Evolutionary conservation across 345 rosid genomes (phyloP), one percentile per base, ranked within the genome.

Genomic region (Combretum micranthum): DNA sequence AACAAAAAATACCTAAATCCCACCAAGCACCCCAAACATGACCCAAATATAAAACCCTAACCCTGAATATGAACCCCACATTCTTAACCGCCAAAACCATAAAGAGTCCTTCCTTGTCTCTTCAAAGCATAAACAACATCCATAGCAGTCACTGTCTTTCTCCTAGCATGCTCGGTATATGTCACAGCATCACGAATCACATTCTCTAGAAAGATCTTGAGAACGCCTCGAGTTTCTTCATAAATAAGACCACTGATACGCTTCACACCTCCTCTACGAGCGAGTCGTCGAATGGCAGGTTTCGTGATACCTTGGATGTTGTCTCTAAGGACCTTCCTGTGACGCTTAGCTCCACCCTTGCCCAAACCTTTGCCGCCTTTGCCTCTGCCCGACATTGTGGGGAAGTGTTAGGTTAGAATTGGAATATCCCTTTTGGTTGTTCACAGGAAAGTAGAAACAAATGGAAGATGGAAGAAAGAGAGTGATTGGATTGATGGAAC

Each of bases 71-170:
- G 22, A 26, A 23, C 15, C 18, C 11, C 53, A 46, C 45, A 13
- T 0, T 0, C 20, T 57, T 50, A 57, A 16, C 61, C 61, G 11
- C 61, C 61, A 42, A 57, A 57, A 12, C 61, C 61, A 20, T 57
- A 57, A 10, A 57, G 44, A 25, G 61, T 57, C 42, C 61, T 39
- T 3, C 61, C 61, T 50, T 57, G 61, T 22, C 61, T 23, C 52
- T 57, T 57, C 14, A 57, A 50, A 2, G 61, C 61, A 21, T 57
- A 57, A 49, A 57, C 61, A 18, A 57, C 61, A 47, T 57, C 61
- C 61, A 57, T 57, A n/a, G 61, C 61, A 12, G 61, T 57, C 13
- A 57, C 61, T 4, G 61, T 57, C 61, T 57, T 57, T 43, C 61
- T 47, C 52, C 61, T 23, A 16, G 61, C 61, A 42, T 57, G 61